A percentile compares a stretch with the other conserved stretches of the same genome.
Evolutionary conservation across 495 filamentous ascomycete species (phyloP).

Genomic region (Aspergillus haitiensis): DNA sequence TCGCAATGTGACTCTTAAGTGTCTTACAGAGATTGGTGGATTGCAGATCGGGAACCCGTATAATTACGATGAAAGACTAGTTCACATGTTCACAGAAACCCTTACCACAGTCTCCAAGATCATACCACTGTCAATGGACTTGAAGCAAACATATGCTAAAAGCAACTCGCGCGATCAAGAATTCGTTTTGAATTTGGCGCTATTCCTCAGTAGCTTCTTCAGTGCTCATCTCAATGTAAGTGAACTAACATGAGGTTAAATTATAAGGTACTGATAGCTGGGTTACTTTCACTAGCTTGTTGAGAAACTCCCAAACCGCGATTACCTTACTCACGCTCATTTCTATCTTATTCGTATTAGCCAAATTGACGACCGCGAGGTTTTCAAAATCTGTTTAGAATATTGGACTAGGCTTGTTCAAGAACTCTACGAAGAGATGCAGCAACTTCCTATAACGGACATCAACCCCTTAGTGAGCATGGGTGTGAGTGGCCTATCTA

Average conservation of each 20-base stretch:
- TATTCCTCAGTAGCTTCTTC: slow-evolving; percentile 97
- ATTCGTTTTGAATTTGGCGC: slow-evolving; percentile 92
- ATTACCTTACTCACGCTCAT: slow-evolving; percentile 91
- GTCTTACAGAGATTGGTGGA: slow-evolving; percentile 94
- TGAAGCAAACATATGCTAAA: slow-evolving; percentile 82
- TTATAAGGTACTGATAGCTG: slow-evolving; percentile 6
- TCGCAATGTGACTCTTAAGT: slow-evolving; percentile 94
- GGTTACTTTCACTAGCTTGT: slow-evolving; percentile 62
- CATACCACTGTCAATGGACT: slow-evolving; percentile 82
- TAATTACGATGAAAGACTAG: slow-evolving; percentile 87
- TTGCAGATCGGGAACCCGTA: slow-evolving; percentile 75
- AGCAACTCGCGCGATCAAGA: slow-evolving; percentile 96
- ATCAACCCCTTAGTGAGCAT: slow-evolving; percentile 82
- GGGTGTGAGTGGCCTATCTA: slow-evolving; percentile 66
- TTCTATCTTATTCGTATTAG: slow-evolving; percentile 98
- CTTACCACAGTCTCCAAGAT: slow-evolving; percentile 85
- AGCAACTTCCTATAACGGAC: slow-evolving; percentile 85
- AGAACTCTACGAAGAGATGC: slow-evolving; percentile 99
- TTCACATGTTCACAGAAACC: slow-evolving; percentile 96
- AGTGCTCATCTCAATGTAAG: slow-evolving; percentile 83
- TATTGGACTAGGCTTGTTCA: slow-evolving; percentile 99
- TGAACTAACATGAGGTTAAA: slow-evolving; percentile 13
- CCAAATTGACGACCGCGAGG: slow-evolving; percentile 96
- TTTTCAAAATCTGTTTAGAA: slow-evolving; percentile 98
- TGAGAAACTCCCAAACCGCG: slow-evolving; percentile 90